Percentiles rank a stretch among this genome's conserved stretches.
Conservation (phyloP, 371 early-diverging fungal genomes). For the Capniomyces stellatus region DNA sequence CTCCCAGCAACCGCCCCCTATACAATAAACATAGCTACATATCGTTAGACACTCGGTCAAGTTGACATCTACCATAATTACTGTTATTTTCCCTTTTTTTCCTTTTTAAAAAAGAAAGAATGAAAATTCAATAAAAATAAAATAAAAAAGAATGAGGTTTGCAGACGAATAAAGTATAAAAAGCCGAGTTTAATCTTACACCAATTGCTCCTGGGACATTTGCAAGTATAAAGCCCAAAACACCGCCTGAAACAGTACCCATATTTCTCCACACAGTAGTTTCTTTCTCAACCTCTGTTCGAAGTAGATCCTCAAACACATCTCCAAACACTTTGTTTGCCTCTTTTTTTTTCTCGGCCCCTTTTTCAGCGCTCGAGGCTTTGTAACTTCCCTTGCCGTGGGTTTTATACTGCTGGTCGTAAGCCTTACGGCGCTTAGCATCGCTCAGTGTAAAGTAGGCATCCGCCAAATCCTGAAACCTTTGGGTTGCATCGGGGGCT, state of each 20-base stretch:
- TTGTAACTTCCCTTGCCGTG: slow-evolving; percentile 1
- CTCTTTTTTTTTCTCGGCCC: slow-evolving; percentile 7
- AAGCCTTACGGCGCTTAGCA: slow-evolving; percentile 21
- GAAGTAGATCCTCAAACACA: slow-evolving; percentile 41
- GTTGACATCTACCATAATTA: no score
- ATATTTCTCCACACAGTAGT: slow-evolving; percentile 24
- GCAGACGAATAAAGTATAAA: background rate
- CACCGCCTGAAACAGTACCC: slow-evolving; percentile 29
- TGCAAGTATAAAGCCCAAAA: slow-evolving; percentile 38
- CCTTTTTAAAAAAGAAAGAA: no score
- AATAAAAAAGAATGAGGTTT: background rate
- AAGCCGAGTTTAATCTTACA: background rate
- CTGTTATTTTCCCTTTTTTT: no score
- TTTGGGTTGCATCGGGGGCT: slow-evolving; percentile 19
- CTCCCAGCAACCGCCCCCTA: slow-evolving; percentile 30
- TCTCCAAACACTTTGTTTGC: slow-evolving; percentile 33
- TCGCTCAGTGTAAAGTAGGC: slow-evolving; percentile 38
- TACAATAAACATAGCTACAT: background rate
- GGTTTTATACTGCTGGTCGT: slow-evolving; percentile 25
- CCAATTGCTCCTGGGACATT: slow-evolving; percentile 36
- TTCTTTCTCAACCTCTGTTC: slow-evolving; percentile 27
- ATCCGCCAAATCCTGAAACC: slow-evolving; percentile 37
- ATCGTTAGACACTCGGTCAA: no score
- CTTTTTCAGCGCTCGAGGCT: slow-evolving; percentile 1
- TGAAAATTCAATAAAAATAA: background rate